These are phyloP conservation scores for Podila epicladia DNA, from an alignment of 192 early-diverging fungal genomes.

Conservation along the genomic window DNA sequence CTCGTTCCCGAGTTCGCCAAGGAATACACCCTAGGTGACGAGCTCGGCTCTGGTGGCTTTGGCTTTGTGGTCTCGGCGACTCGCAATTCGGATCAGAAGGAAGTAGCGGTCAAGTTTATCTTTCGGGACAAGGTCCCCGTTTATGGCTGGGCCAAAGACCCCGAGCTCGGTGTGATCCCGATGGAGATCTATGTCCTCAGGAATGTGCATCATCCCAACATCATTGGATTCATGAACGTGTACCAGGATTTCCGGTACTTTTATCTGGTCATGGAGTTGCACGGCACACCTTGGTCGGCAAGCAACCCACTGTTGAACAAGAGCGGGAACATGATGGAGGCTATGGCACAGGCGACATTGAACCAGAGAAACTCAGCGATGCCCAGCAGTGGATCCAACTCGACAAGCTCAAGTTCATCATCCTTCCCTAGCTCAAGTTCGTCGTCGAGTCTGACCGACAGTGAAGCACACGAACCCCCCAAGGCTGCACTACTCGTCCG, in stretches of 20 bases:
- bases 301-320: constrained; percentile 40
- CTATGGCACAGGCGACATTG: constrained; percentile 39
- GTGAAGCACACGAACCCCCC: constrained; percentile 13
- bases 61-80: constrained; percentile 72
- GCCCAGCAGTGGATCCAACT: constrained; percentile 24
- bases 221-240: constrained; percentile 66
- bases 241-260: constrained; percentile 59
- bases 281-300: constrained; percentile 62
- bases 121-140: constrained; percentile 62
- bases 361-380: constrained; percentile 9
- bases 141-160: constrained; percentile 58
- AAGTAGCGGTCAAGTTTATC: constrained; percentile 84
- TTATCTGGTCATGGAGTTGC: constrained; percentile 68
- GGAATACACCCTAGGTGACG: constrained; percentile 59
- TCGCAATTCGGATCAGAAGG: constrained; percentile 56
- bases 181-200: constrained; percentile 65
- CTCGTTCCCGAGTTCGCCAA: constrained; percentile 28
- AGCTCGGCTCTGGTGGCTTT: constrained; percentile 76
- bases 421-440: constrained; percentile 21
- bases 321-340: constrained; percentile 24
- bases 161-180: constrained; percentile 56
- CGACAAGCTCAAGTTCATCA: constrained; percentile 29
- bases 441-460: constrained; percentile 30
- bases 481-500: constrained; percentile 54
- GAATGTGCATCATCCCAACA: constrained; percentile 66